Conservation (phyloP, 805 yeast species). For the Candida lessepsii region DNA sequence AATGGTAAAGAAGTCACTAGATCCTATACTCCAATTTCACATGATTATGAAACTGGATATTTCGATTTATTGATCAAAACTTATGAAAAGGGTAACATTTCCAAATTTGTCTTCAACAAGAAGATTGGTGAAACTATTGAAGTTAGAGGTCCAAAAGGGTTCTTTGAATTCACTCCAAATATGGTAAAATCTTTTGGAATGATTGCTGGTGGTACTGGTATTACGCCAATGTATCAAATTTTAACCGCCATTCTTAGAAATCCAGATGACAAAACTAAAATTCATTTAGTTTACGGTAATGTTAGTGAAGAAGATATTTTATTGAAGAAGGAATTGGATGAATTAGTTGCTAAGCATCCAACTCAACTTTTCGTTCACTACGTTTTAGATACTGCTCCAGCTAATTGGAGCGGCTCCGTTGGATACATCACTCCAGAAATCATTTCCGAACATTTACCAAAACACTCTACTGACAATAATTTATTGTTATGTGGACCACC, state of each 20-base stretch:
- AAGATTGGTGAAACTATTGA: constrained; percentile 76
- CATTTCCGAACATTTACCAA: constrained; percentile 62
- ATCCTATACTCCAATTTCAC: constrained; percentile 87
- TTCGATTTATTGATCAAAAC: constrained; percentile 85
- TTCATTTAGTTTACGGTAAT: constrained; percentile 77
- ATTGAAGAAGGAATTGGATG: constrained; percentile 76
- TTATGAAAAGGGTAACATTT: constrained; percentile 82
- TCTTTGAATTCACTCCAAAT: constrained; percentile 78
- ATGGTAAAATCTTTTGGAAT: constrained; percentile 72
- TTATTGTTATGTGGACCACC: constrained; percentile 92
- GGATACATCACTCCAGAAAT: constrained; percentile 83
- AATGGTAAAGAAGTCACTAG: constrained; percentile 79
- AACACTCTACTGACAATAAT: constrained; percentile 58
- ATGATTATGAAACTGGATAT: constrained; percentile 74
- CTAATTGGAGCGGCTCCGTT: constrained; percentile 69
- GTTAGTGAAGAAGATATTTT: constrained; percentile 78
- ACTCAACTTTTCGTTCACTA: constrained; percentile 64
- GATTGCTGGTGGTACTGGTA: constrained; percentile 98
- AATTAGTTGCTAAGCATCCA: constrained; percentile 54
- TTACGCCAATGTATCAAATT: constrained; percentile 93
- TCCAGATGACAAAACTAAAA: constrained; percentile 75
- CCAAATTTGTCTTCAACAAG: constrained; percentile 68
- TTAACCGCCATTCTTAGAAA: constrained; percentile 75
- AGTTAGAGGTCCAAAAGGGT: constrained; percentile 90
- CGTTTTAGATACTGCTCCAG: constrained; percentile 72